Evolutionary conservation across 176 grass and related monocot genomes (phyloP), one percentile per base, ranked within the genome.

Genomic region (Ananas comosus): DNA sequence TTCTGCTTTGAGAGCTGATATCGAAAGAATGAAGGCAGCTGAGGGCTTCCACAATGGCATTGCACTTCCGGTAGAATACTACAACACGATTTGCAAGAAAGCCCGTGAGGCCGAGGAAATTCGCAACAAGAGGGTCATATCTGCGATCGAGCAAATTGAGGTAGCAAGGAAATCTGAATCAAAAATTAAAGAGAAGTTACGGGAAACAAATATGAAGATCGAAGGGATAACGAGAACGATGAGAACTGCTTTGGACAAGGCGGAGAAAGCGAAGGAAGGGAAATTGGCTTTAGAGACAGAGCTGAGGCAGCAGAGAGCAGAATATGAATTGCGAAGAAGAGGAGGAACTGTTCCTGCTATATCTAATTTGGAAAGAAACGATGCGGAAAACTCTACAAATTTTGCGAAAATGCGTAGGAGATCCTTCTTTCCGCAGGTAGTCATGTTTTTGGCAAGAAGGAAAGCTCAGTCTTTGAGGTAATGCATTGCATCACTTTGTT

Each of bases 101-200:
- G 81, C 79, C 9, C 50, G 73, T 23, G 80, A 96, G 42, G 83
- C 85, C 0, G 88, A 96, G 72, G 58, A 76, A 27, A 67, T 66
- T 25, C 77, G 82, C 10, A 87, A 80, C 64, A 81, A 84, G 72
- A 50, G 68, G 54, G 79, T 96, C 50, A 80, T 85, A 3, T 58
- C 75, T 56, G 87, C 85, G 0, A 58, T 96, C 11, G 79, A 91
- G 18, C 78, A 80, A 76, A 90, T 96, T 57, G 73, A 85, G 52
- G 67, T 84, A 21, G 84, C 79, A 0, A 96, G 88, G 76, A 81
- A 83, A 24, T 83, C 84, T 10, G 91, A 96, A 72, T 85, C 78
- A 27, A 80, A 74, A 74, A 85, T 76, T 48, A 66, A 85, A 59
- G 33, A 83, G 56, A 70, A 64, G 21, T 51, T 96, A 6, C 56